Evolutionary conservation across 495 filamentous ascomycete species (phyloP), one percentile per base, ranked within the genome.

Genomic region (Oidiodendron maius): DNA sequence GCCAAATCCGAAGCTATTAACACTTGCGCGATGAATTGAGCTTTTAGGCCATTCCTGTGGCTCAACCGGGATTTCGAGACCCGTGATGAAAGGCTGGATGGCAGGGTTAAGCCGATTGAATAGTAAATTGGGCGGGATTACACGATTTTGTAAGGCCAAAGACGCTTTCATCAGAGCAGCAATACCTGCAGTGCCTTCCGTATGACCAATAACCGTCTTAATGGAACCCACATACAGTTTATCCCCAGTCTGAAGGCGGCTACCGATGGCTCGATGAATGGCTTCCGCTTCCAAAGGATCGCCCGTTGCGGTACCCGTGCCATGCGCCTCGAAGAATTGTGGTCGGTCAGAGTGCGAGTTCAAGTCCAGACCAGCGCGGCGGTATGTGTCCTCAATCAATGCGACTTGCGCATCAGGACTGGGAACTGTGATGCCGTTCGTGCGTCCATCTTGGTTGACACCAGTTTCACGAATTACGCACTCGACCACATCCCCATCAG

Each of bases 1-100:
- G n/a, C n/a, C n/a, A n/a, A n/a, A n/a, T 0, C 81, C 80, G 41
- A 82, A 84, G 4, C 71, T 78, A 51, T 82, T 85, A 13, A 86
- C 70, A 30, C 75, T 81, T 0, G 68, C 74, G 26, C 81, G 67
- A 13, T 73, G 74, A 0, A 74, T 66, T 3, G 62, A 52, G 1
- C 69, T 72, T 0, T 50, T 20, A 1, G 58, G 49, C 76, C 76
- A 80, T n/a, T 65, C 46, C 1, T 58, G 35, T 4, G 50, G 6
- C 22, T 49, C 37, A 0, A 68, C 80, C 0, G 73, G 71, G 3
- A 82, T 54, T 6, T 65, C 8, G 2, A 80, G 63, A 38, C 62
- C 30, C 0, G 40, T 15, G 45, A 63, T 72, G 36, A 64, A 76
- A 0, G 69, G 63, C 36, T 60, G 48, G 1, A 82, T 59, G 3